Base-by-base conservation (phyloP, 768 basidiomycete genomes). In the Mycena alexandri region DNA sequence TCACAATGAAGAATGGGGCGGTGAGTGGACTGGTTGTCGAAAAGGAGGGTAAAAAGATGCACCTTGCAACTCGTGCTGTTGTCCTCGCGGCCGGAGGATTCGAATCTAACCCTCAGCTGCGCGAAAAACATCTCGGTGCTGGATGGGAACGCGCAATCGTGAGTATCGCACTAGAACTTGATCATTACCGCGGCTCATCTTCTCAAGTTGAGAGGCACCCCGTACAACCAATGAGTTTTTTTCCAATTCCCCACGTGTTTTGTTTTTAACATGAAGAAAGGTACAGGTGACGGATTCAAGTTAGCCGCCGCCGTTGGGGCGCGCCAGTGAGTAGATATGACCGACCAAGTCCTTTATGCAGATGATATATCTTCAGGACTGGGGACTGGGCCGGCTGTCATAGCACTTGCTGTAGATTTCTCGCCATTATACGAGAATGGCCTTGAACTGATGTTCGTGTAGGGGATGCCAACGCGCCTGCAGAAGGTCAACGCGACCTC, bases 371-470 rank as follows among this genome's bases (percentile, higher is more conserved):
- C n/a, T 54, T 5, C 57, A 78, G 87, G n/a, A 76, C 79, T 0
- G 90, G 90, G n/a, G 89, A 91, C 77, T 92, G 88, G 86, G 74
- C 71, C 52, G 86, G 89, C n/a, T 92, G 91, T 69, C 91, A 92
- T 71, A 89, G 87, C 65, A 90, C 90, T 6, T 67, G 66, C 63
- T 71, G 66, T 71, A 53, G 11, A 22, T 57, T 46, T 17, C n/a
- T 34, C 33, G 38, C 5, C 17, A 19, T 1, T 9, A 29, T 19
- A 6, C 38, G 41, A 29, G 9, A 53, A 25, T 7, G 8, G n/a
- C 19, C 25, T 19, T 19, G 12, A 47, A n/a, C 13, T 61, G 22
- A 61, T 24, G 10, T 46, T 38, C 38, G 29, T 38, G 86, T 85
- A 72, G 91, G 90, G 90, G 91, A 91, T 71, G 88, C 87, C 19